Conservation (phyloP, 495 filamentous ascomycete species). For the Penicillium coprophilum region DNA sequence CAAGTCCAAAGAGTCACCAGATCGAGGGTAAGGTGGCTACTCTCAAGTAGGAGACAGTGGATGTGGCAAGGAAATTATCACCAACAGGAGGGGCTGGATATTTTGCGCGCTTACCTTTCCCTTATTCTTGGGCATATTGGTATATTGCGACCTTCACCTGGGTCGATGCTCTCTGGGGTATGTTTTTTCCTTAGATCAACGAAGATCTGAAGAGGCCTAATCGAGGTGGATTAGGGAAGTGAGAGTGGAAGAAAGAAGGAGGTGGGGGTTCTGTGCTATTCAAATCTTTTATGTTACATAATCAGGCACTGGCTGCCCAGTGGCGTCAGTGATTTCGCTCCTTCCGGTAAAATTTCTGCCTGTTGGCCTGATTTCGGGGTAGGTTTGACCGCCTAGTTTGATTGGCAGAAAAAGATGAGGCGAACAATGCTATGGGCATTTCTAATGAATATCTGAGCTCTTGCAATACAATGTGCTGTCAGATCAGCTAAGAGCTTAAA, state of each 20-base stretch:
- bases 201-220: constrained; percentile 16
- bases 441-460: not conserved
- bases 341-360: not conserved
- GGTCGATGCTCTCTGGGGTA: constrained; percentile 21
- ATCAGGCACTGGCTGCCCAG: constrained; percentile 34
- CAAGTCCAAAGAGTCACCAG: not conserved
- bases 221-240: constrained; percentile 5
- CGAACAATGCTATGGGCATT: not conserved
- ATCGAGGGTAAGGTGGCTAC: constrained; percentile 7
- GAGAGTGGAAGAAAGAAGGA: constrained; percentile 21
- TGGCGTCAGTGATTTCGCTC: constrained; percentile 16
- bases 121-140: constrained; percentile 96
- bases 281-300: constrained; percentile 32
- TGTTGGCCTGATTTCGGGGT: constrained; percentile 6
- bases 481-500: not conserved
- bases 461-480: not conserved
- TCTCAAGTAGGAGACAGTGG: constrained; percentile 16
- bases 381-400: constrained; percentile 22
- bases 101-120: constrained; percentile 71
- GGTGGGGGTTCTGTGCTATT: constrained; percentile 22
- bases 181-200: constrained; percentile 12
- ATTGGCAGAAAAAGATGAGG: constrained; percentile 19
- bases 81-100: constrained; percentile 33
- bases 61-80: constrained; percentile 27
- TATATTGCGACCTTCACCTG: constrained; percentile 28